phyloP scores from a whole-genome alignment of 371 early-diverging fungal species.

The Synchytrium microbalum region DNA sequence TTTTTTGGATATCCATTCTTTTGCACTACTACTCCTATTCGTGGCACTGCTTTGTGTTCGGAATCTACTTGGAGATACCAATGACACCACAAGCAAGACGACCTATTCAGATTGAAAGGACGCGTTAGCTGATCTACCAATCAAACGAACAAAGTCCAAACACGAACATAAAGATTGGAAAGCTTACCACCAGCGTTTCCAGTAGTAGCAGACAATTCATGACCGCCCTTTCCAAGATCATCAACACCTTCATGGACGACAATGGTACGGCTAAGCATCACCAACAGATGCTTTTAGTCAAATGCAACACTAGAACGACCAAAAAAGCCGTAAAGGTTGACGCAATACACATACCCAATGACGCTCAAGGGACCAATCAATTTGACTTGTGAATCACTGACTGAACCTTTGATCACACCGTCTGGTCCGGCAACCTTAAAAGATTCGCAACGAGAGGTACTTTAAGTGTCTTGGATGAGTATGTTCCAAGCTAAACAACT shows the following conservation, averaged over 20 bases:
- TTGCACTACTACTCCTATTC: too few species aligned
- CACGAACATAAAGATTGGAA: neutral
- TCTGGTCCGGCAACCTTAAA: constrained; percentile 41
- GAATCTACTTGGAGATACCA: constrained; percentile 47
- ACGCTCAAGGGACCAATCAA: constrained; percentile 64
- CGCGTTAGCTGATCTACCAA: neutral
- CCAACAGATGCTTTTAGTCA: neutral
- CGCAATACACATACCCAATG: constrained; percentile 37
- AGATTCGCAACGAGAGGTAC: too few species aligned
- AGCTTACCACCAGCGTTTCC: constrained; percentile 70
- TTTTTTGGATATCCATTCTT: too few species aligned
- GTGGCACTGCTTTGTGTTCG: too few species aligned
- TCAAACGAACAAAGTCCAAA: neutral
- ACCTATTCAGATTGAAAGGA: constrained; percentile 17
- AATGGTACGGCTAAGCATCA: constrained; percentile 59
- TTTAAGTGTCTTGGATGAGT: too few species aligned
- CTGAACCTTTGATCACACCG: constrained; percentile 45
- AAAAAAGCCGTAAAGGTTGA: too few species aligned
- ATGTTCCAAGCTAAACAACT: too few species aligned
- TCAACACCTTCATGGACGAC: constrained; percentile 78
- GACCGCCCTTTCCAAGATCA: constrained; percentile 72
- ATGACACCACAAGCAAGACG: constrained; percentile 86
- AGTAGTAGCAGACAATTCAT: constrained; percentile 66
- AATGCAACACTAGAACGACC: neutral
- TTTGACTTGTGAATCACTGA: constrained; percentile 49